Evolutionary conservation across 2,329 filamentous ascomycete genomes (phyloP), one percentile per base, ranked within the genome.

Genomic region (Aspergillus felis): DNA sequence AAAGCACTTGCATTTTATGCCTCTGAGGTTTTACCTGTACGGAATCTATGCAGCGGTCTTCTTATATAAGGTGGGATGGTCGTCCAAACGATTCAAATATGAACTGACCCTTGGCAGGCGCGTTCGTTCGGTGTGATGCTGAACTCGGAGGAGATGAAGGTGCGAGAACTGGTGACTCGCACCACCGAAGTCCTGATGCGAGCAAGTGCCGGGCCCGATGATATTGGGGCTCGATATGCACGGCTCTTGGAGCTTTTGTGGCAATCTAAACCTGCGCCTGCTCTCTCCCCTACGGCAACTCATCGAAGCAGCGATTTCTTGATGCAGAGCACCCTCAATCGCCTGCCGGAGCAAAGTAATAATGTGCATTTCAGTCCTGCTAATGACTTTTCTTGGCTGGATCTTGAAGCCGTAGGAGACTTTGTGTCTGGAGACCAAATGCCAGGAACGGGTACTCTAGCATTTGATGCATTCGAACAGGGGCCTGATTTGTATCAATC

Each of bases 1-100:
- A 52, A 80, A 79, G 17, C 81, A 83, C 48, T 75, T 87, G 17
- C 81, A 84, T 58, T 87, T 84, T 59, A 86, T 88, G 84, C 85
- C 85, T 1, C 73, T 87, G 8, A 78, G 84, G 29, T 87, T 84
- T 64, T 87, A 86, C 60, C 74, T 88, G 29, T 87, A 81, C 59
- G 76, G 78, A 35, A 87, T 87, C 25, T 87, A 87, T 66, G 83
- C 83, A 0, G 84, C 85, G 1, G 84, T 87, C 2, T 87, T 87
- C 60, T 68, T 87, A 4, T 87, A 87, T 75, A 87, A 88, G 73
- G 82, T 82, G 66, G 35, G 57, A 32, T 20, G 24, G 17, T 2
- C 17, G 24, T 14, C 12, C 22, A 12, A 4, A 47, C 17, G 12
- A 3, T 20, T 28, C 2, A 14, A 14, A 5, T 27, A 46, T 20